phyloP scores from a whole-genome alignment of 164 flowering plant species.

The Buxus sempervirens region DNA sequence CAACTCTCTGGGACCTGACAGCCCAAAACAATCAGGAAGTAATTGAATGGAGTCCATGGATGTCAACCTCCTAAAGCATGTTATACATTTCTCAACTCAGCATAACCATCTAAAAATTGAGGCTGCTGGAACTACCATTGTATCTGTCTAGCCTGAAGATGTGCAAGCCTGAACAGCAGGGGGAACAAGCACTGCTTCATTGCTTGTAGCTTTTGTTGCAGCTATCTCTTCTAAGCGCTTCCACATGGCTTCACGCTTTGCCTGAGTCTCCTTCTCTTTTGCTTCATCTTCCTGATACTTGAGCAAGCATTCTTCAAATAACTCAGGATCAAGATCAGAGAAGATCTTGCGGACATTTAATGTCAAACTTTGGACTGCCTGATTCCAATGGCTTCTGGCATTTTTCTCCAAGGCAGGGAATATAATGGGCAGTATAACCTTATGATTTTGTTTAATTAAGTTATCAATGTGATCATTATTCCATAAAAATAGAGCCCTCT shows the following conservation, averaged over 20 bases:
- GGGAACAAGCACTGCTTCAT: conserved; percentile 40
- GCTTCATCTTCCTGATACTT: conserved; percentile 64
- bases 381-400: conserved; percentile 67
- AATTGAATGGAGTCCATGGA: background rate
- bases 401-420: conserved; percentile 74
- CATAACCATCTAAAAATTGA: conserved; percentile 9
- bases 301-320: conserved; percentile 54
- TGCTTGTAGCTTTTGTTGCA: conserved; percentile 41
- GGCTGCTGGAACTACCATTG: conserved; percentile 6
- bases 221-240: conserved; percentile 68
- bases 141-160: conserved; percentile 8
- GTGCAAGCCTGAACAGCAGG: background rate
- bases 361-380: conserved; percentile 66
- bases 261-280: conserved; percentile 37
- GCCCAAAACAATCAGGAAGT: conserved; percentile 20
- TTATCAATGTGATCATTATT: conserved; percentile 68
- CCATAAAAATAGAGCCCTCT: conserved; percentile 72
- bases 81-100: conserved; percentile 5
- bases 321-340: conserved; percentile 61
- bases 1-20: conserved; percentile 15
- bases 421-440: conserved; percentile 63
- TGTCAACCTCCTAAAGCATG: conserved; percentile 12
- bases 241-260: conserved; percentile 60
- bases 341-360: conserved; percentile 67
- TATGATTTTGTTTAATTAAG: conserved; percentile 60